phyloP scores from a whole-genome alignment of 2,329 filamentous ascomycete genomes.

The Colletotrichum brevisporum region DNA sequence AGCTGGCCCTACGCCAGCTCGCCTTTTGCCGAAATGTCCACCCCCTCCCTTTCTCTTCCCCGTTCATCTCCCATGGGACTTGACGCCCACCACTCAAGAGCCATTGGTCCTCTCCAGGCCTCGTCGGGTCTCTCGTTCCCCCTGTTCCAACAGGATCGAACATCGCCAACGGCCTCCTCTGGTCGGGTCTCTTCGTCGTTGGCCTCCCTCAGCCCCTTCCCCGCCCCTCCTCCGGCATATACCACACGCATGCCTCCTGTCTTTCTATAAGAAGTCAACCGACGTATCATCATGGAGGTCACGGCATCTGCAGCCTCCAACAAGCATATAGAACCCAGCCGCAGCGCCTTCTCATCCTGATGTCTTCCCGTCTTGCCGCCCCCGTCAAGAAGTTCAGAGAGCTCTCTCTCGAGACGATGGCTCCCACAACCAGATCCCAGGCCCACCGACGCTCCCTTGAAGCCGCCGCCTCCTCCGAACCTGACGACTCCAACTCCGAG shows the following conservation, averaged over 20 bases:
- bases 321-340: slow-evolving; percentile 31
- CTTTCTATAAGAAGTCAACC: slow-evolving; percentile 32
- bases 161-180: slow-evolving; percentile 27
- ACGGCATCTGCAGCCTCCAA: slow-evolving; percentile 11
- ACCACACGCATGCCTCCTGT: slow-evolving; percentile 2
- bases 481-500: slow-evolving; percentile 47
- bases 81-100: slow-evolving; percentile 25
- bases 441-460: slow-evolving; percentile 46
- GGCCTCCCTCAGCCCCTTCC: slow-evolving; percentile 33
- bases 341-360: slow-evolving; percentile 18
- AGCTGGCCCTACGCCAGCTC: slow-evolving; percentile 2
- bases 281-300: slow-evolving; percentile 33
- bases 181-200: slow-evolving; percentile 29
- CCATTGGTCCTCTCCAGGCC: background rate
- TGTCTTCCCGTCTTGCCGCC: slow-evolving; percentile 48
- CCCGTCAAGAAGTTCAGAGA: slow-evolving; percentile 54
- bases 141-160: slow-evolving; percentile 28
- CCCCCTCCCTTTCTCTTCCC: slow-evolving; percentile 12
- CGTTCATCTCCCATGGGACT: slow-evolving; percentile 13
- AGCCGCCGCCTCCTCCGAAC: slow-evolving; percentile 25
- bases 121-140: background rate
- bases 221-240: slow-evolving; percentile 14
- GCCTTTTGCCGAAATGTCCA: slow-evolving; percentile 6
- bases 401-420: slow-evolving; percentile 59
- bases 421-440: slow-evolving; percentile 51